phyloP scores from a whole-genome alignment of 2,329 filamentous ascomycete species.

The Trichoderma simmonsii region DNA sequence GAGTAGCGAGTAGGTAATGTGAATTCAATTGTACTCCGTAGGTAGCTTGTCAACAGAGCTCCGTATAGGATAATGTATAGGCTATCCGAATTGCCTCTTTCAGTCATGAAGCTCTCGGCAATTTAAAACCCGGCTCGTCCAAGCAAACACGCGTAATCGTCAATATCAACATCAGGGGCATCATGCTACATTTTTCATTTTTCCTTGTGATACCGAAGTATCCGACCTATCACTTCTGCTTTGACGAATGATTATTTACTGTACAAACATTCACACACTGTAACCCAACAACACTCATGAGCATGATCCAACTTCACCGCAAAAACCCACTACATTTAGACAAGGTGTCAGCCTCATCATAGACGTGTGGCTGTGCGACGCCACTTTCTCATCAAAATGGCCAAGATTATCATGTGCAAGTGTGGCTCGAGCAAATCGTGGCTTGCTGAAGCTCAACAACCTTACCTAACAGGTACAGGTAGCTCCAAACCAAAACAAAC shows the following conservation, averaged over 20 bases:
- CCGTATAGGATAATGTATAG: background rate
- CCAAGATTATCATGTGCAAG: background rate
- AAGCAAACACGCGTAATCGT: background rate
- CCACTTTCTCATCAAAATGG: background rate
- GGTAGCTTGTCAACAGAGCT: background rate
- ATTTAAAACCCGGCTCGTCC: background rate
- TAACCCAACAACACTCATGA: background rate
- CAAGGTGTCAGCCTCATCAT: background rate
- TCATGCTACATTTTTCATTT: background rate
- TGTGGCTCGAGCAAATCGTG: background rate
- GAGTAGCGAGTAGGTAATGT: background rate
- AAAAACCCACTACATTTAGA: background rate
- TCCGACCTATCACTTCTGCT: background rate
- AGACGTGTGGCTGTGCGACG: constrained; percentile 5
- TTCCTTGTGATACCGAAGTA: constrained; percentile 1
- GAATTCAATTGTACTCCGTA: background rate
- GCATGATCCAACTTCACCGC: background rate
- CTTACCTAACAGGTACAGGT: background rate
- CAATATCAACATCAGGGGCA: background rate
- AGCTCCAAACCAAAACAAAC: background rate
- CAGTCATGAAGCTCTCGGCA: background rate
- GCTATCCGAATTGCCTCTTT: background rate
- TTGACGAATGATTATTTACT: background rate
- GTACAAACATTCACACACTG: background rate
- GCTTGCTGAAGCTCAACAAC: background rate